These are phyloP conservation scores for Entomortierella chlamydospora DNA, from an alignment of 192 early-diverging fungal genomes.

Conservation along the genomic window DNA sequence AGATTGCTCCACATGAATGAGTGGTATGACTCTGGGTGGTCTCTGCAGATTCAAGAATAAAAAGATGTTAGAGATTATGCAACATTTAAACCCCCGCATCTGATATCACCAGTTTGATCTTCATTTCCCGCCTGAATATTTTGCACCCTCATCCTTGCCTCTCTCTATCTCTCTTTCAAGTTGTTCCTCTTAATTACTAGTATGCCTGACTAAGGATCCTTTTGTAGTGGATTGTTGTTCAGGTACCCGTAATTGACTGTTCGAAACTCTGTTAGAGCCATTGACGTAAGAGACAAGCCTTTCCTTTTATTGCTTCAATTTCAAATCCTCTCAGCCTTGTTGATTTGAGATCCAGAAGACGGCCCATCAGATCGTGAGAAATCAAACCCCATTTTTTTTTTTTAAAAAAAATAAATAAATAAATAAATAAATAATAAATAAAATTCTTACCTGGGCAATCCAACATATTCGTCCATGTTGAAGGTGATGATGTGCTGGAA, in stretches of 20 bases:
- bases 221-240: background rate
- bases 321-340: background rate
- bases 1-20: constrained; percentile 93
- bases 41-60: constrained; percentile 47
- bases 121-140: too few species aligned
- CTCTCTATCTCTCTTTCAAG: background rate
- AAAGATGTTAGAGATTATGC: background rate
- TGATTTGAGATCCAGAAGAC: background rate
- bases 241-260: too few species aligned
- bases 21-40: constrained; percentile 91
- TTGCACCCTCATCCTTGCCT: too few species aligned
- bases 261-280: too few species aligned
- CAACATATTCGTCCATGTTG: constrained; percentile 94
- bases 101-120: constrained; percentile 3
- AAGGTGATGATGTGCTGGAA: constrained; percentile 90
- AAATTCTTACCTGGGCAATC: constrained; percentile 70
- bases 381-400: background rate
- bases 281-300: background rate
- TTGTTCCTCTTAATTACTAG: background rate
- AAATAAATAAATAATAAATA: background rate
- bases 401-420: too few species aligned
- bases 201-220: background rate
- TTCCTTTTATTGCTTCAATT: too few species aligned
- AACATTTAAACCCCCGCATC: background rate
- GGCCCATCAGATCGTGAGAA: background rate